Evolutionary conservation across 768 basidiomycete species (phyloP), one percentile per base, ranked within the genome.

Genomic region (Hericium rajendrae): DNA sequence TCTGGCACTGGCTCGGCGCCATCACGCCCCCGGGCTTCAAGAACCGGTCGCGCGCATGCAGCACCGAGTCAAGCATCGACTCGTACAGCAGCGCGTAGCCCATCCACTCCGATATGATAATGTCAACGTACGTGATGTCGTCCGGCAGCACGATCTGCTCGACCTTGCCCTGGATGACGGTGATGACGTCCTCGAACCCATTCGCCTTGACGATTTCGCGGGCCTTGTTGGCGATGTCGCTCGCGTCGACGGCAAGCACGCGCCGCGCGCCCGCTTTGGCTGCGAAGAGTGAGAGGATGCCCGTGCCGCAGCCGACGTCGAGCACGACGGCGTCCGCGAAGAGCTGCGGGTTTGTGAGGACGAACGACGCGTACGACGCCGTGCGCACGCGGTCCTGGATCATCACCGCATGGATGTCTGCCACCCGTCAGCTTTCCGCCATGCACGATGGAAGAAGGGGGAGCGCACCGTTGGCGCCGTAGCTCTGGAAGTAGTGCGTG

Each of bases 61-160:
- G 74, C 16, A 99, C 95, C 2, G 94, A 95, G 70, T 97, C 95
- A 38, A 98, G 80, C 95, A 99, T 97, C 46, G 88, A 91, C 71
- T 99, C 95, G 70, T 97, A 97, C 20, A 97, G 78, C 22, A 92
- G 74, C 1, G 85, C 86, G 65, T 91, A 92, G 15, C 85, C 93
- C 95, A 97, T 97, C 95, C 95, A 98, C 71, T 99, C 95, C 4
- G 92, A 94, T 53, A 98, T 76, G 69, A 99, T 94, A 58, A 99
- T 81, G 69, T 99, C 95, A 22, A 98, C 95, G 54, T 90, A 76
- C 10, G 79, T 74, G 51, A 86, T 73, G 54, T 72, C 81, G 53
- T 85, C 84, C 2, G 91, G 92, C 1, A 97, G 74, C 6, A 63
- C 69, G 57, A 98, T 86, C 20, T 94, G 84, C 71, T 99, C 95